Evolutionary conservation across 345 rosid species (phyloP), one percentile per base, ranked within the genome.

Genomic region (Citrus australasica): DNA sequence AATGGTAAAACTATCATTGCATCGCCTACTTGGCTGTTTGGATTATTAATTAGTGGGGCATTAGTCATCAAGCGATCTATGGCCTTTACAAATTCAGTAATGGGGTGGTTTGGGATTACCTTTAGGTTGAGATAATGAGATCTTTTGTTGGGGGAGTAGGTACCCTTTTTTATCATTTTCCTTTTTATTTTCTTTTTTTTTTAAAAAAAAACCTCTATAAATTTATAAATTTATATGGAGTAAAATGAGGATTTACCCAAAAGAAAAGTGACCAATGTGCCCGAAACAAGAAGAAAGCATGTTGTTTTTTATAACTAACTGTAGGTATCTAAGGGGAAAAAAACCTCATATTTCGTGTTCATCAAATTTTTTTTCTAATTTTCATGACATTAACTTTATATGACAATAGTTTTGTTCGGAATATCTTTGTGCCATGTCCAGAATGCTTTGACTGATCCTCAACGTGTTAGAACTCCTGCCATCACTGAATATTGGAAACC

Each of bases 401-500:
- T 35, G 79, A 38, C 46, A 8, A 46, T 71, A 56, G 65, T 42
- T 42, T 76, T 62, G 28, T 69, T 17, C 73, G 53, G 70, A 46
- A 69, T 62, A 80, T 69, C 68, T 64, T 69, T 80, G 46, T 79
- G 71, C 73, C 68, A 51, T 84, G 71, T 82, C 71, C 88, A 96
- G 99, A 90, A 90, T 89, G 95, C 95, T 83, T 76, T 92, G 85
- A 92, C 91, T 65, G 95, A 96, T 84, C 85, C 99, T 76, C 92
- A 84, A 79, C 98, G 99, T 60, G 98, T 96, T 66, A 89, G 92
- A 80, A 92, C 93, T 80, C 99, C 98, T 71, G 78, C 89, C 71
- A 91, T 96, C 81, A 81, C 92, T 65, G 98, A 94, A 71, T 96
- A 96, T 83, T 94, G 99, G 99, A 96, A 92, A 82, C 92, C 97